Conservation (phyloP, 2,329 filamentous ascomycete genomes). For the Aspergillus texensis region DNA sequence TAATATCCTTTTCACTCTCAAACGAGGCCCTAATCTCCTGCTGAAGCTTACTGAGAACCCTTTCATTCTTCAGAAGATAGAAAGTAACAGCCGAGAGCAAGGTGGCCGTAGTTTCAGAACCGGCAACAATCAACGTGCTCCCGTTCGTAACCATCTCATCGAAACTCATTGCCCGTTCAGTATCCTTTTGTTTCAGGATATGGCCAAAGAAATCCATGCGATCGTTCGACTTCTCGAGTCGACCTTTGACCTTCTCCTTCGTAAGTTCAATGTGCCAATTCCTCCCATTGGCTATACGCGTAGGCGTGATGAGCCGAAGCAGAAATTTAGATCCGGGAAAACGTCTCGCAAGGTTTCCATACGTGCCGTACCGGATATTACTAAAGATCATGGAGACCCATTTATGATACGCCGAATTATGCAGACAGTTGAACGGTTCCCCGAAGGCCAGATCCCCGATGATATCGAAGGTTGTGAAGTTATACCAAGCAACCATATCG, state of each 20-base stretch:
- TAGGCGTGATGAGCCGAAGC: no score
- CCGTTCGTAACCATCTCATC: slow-evolving; percentile 41
- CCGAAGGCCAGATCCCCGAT: slow-evolving; percentile 31
- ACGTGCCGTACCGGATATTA: no score
- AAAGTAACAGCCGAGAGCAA: slow-evolving; percentile 46
- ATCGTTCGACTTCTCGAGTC: no score
- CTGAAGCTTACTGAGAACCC: slow-evolving; percentile 31
- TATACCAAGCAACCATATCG: slow-evolving; percentile 30
- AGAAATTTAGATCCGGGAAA: no score
- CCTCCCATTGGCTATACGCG: no score
- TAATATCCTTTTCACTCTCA: slow-evolving; percentile 31
- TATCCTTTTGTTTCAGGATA: no score
- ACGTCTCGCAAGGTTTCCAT: no score
- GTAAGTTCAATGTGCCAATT: no score
- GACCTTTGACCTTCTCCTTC: no score
- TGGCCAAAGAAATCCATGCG: no score
- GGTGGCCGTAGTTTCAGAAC: slow-evolving; percentile 50
- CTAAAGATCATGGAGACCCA: no score
- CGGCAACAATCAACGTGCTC: slow-evolving; percentile 41
- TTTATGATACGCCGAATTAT: slow-evolving; percentile 19
- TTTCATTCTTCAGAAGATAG: slow-evolving; percentile 41
- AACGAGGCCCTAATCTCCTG: slow-evolving; percentile 43
- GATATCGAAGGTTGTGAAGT: slow-evolving; percentile 29
- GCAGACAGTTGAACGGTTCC: slow-evolving; percentile 26
- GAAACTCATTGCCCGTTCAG: slow-evolving; percentile 17